These are phyloP conservation scores for Dioszegia hungarica DNA, from an alignment of 768 basidiomycete genomes.

Conservation along the genomic window DNA sequence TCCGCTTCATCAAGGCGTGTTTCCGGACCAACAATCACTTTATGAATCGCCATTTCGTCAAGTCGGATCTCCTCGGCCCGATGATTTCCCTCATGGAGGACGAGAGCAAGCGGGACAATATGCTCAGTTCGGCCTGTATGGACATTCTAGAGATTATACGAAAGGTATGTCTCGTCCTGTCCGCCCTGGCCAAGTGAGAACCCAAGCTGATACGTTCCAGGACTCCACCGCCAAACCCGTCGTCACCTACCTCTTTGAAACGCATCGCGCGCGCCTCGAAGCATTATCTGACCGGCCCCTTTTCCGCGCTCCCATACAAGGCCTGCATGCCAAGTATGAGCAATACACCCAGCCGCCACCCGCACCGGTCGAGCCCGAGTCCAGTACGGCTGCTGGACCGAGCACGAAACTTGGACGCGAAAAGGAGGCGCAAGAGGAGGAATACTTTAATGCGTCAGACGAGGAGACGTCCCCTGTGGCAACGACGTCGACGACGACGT, in stretches of 20 bases:
- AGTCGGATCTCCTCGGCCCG: conserved; percentile 76
- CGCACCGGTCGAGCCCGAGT: conserved; percentile 15
- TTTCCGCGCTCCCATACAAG: conserved; percentile 51
- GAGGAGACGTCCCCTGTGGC: conserved; percentile 55
- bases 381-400: conserved; percentile 15
- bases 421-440: conserved; percentile 76
- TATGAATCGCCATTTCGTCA: conserved; percentile 70
- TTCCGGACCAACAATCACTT: conserved; percentile 64
- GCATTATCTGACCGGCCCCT: conserved; percentile 66
- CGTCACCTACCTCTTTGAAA: conserved; percentile 76
- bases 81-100: conserved; percentile 76
- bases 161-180: conserved; percentile 55
- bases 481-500: too few species aligned
- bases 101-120: conserved; percentile 81
- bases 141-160: conserved; percentile 92
- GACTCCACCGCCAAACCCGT: conserved; percentile 85
- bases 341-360: conserved; percentile 70
- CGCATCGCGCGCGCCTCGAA: conserved; percentile 63
- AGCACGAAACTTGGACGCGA: too few species aligned
- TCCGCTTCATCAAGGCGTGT: conserved; percentile 84
- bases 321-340: conserved; percentile 59
- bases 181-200: too few species aligned
- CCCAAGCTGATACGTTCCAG: too few species aligned
- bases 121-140: conserved; percentile 89
- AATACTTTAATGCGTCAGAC: conserved; percentile 86